Percentiles rank a stretch among this genome's conserved stretches.
These are phyloP conservation scores for Paramecium sonneborni DNA, from an alignment of 73 alveolate species.

Conservation along the genomic window DNA sequence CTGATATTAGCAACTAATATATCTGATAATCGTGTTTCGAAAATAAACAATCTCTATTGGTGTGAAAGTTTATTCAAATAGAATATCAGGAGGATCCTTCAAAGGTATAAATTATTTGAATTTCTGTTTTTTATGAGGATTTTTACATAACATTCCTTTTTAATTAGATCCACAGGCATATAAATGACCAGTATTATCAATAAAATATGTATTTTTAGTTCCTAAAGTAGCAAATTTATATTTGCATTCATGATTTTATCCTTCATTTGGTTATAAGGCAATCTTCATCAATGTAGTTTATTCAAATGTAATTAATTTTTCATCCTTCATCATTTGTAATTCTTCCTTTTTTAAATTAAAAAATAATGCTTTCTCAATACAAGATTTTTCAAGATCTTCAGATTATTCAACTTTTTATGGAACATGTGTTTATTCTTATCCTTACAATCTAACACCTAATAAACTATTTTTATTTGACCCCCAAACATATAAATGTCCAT, in stretches of 20 bases:
- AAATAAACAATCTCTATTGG: conserved; percentile 14
- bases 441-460: conserved; percentile 42
- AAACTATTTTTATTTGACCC: conserved; percentile 60
- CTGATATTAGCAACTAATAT: conserved; percentile 46
- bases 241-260: neutral
- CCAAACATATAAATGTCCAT: conserved; percentile 60
- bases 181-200: conserved; percentile 44
- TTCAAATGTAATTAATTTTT: neutral
- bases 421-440: neutral
- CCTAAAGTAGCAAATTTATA: conserved; percentile 34
- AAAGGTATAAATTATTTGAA: conserved; percentile 30
- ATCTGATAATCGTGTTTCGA: conserved; percentile 32
- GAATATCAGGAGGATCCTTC: neutral
- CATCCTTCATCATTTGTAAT: neutral
- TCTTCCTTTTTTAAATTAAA: conserved; percentile 15
- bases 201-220: conserved; percentile 45
- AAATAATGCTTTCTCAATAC: neutral
- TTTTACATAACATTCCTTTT: conserved; percentile 52
- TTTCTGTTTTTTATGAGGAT: conserved; percentile 42
- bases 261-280: neutral
- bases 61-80: conserved; percentile 3
- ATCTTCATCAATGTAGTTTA: neutral
- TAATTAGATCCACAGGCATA: conserved; percentile 63
- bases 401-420: conserved; percentile 13
- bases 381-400: neutral